Evolutionary conservation across 768 basidiomycete species (phyloP).

Genomic region (Saitozyma podzolica): DNA sequence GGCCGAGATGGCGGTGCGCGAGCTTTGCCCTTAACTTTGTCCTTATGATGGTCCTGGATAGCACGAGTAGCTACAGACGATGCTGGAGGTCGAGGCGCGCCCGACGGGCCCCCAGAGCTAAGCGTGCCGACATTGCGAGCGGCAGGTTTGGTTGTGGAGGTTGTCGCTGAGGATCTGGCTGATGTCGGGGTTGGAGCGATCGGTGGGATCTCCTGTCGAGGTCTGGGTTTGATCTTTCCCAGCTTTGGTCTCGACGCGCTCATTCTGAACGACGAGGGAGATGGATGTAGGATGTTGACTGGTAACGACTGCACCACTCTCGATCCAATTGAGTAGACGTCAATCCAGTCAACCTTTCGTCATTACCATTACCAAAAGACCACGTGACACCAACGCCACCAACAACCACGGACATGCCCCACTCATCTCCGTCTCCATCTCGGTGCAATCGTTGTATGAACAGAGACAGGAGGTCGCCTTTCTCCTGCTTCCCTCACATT

Average conservation of each 20-base stretch:
- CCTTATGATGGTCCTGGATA: background rate
- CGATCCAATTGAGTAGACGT: background rate
- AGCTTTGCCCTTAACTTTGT: slow-evolving; percentile 1
- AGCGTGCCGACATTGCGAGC: background rate
- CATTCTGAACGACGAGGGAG: slow-evolving; percentile 3
- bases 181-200: background rate
- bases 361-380: background rate
- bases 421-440: too few relatives aligned
- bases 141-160: background rate
- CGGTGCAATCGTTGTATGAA: too few relatives aligned
- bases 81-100: background rate
- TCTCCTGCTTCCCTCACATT: too few relatives aligned
- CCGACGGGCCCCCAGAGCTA: background rate
- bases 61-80: background rate
- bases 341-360: background rate
- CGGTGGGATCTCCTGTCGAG: background rate
- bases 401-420: too few relatives aligned
- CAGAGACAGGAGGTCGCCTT: too few relatives aligned
- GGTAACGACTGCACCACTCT: background rate
- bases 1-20: background rate
- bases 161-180: background rate
- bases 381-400: too few relatives aligned
- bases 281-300: background rate
- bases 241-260: slow-evolving; percentile 12
- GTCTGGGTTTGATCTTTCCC: slow-evolving; percentile 7